Conservation (phyloP, 257 asterid genomes). For the Solanum acaule region DNA sequence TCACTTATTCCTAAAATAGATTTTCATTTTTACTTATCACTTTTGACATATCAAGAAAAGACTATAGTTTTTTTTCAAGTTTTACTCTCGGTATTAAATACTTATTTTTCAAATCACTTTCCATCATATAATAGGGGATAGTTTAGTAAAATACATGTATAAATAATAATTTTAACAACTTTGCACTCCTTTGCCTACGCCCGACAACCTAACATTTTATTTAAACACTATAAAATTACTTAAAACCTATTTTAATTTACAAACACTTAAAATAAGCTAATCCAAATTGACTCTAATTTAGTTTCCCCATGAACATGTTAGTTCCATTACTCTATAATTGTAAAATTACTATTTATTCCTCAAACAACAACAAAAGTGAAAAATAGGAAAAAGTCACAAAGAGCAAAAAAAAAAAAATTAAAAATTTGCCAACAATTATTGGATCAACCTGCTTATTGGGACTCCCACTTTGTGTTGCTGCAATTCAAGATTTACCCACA, state of each 20-base stretch:
- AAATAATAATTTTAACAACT: neutral
- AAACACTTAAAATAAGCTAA: too few relatives aligned
- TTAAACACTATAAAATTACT: neutral
- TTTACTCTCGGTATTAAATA: too few relatives aligned
- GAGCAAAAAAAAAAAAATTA: neutral
- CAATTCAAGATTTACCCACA: neutral
- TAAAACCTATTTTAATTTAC: too few relatives aligned
- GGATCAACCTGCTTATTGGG: slow-evolving; percentile 15
- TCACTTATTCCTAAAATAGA: neutral
- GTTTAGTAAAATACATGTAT: neutral
- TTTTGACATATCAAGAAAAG: too few relatives aligned
- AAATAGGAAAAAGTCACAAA: neutral
- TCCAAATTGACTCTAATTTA: neutral
- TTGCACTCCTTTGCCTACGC: neutral
- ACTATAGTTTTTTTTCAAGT: too few relatives aligned
- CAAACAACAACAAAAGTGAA: neutral
- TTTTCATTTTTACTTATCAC: neutral
- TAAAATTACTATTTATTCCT: neutral
- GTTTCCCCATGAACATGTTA: neutral
- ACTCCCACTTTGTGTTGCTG: slow-evolving; percentile 5
- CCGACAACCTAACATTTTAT: neutral
- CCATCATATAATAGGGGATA: neutral
- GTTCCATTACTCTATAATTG: neutral
- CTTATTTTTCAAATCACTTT: too few relatives aligned
- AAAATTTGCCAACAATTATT: neutral